Conservation (phyloP, 2,329 filamentous ascomycete genomes). For the Talaromyces sp. region DNA sequence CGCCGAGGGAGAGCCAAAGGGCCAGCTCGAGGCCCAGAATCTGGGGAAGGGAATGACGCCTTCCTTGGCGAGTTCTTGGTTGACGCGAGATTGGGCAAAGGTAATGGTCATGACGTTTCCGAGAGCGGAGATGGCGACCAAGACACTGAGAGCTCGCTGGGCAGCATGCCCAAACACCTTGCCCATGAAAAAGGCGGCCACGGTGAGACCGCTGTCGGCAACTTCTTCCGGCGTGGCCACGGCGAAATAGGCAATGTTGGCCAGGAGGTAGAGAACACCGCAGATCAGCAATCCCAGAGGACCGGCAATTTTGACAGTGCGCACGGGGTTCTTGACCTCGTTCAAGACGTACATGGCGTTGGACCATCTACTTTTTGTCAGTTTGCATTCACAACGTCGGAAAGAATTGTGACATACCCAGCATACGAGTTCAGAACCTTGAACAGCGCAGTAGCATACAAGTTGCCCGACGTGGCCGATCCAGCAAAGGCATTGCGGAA, state of each 20-base stretch:
- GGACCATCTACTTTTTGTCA: slow-evolving; percentile 14
- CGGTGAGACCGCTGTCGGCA: slow-evolving; percentile 43
- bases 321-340: slow-evolving; percentile 50
- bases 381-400: slow-evolving; percentile 23
- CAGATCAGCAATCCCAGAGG: slow-evolving; percentile 48
- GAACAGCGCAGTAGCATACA: slow-evolving; percentile 48
- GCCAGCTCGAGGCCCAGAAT: slow-evolving; percentile 62
- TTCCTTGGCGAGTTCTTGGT: slow-evolving; percentile 58
- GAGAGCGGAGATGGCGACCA: slow-evolving; percentile 7
- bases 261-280: slow-evolving; percentile 48
- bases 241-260: slow-evolving; percentile 52
- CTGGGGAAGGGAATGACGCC: slow-evolving; percentile 57
- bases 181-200: slow-evolving; percentile 51
- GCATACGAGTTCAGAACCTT: slow-evolving; percentile 55
- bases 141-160: slow-evolving; percentile 23
- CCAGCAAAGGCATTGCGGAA: slow-evolving; percentile 12
- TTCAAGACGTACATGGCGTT: slow-evolving; percentile 37
- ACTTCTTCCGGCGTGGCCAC: slow-evolving; percentile 51
- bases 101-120: slow-evolving; percentile 15
- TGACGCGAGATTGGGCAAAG: slow-evolving; percentile 16
- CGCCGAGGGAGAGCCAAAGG: slow-evolving; percentile 54
- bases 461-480: slow-evolving; percentile 31
- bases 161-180: slow-evolving; percentile 35
- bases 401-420: slow-evolving; percentile 33
- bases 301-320: slow-evolving; percentile 50